Evolutionary conservation across 306 rosid genomes (phyloP), one percentile per base, ranked within the genome.

Genomic region (Castanea mollissima): DNA sequence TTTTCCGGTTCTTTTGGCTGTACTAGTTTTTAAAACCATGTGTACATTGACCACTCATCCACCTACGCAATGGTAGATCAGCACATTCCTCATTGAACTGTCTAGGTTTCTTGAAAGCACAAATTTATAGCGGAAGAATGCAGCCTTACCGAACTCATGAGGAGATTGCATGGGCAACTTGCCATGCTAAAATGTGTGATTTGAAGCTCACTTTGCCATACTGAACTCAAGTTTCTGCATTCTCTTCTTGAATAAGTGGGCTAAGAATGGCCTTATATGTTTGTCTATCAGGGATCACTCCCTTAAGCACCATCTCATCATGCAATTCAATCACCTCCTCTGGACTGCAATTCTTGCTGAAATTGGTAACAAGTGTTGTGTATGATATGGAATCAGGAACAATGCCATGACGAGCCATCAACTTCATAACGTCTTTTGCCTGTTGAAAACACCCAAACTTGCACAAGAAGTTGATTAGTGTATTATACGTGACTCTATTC

Each of bases 251-350:
- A 76, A 78, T 70, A 76, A 74, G 73, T 27, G 90, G 87, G 69
- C 74, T 70, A 27, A 89, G 83, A 78, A 83, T 69, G 70, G 78
- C 55, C 18, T 58, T 60, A 73, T 82, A 88, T 9, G 90, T 86
- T 69, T 56, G 75, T 71, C 44, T 62, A 34, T 88, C 85, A 62
- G 88, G 90, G 81, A 84, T 75, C 12, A 81, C 91, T 60, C 93
- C 91, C 58, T 86, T 75, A 62, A 86, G 84, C 62, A 90, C 71
- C 91, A 90, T 80, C 78, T 51, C 83, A 75, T 87, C 93, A 77
- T 87, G 93, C 58, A 90, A 73, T 62, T 84, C 90, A 90, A 90
- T 51, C 18, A 84, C 90, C 55, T 86, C 88, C 67, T 87, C 87
- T 0, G 81, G 76, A 44, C 25, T 9, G 27, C 74, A 75, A 75